These are phyloP conservation scores for Cryptosporidium muris DNA, from an alignment of 169 alveolate genomes.

Conservation along the genomic window DNA sequence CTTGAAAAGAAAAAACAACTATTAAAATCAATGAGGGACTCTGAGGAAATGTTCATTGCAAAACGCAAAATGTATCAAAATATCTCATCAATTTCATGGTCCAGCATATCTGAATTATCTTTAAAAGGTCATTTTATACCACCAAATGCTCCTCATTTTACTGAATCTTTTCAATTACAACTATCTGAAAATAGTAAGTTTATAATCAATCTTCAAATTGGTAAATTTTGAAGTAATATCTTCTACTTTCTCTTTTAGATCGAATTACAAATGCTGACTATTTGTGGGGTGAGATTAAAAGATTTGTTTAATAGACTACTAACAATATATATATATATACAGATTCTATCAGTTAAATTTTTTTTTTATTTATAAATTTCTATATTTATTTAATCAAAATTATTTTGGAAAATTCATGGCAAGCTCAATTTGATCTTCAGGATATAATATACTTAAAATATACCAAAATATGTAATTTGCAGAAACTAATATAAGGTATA, in stretches of 20 bases:
- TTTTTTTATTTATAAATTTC: not conserved
- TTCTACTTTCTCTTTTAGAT: not conserved
- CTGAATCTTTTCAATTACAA: conserved; percentile 50
- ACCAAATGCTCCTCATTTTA: conserved; percentile 31
- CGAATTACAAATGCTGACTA: conserved; percentile 47
- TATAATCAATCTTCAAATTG: not conserved
- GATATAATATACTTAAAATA: conserved; percentile 52
- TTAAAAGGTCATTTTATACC: conserved; percentile 66
- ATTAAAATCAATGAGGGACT: conserved; percentile 58
- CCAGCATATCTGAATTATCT: conserved; percentile 55
- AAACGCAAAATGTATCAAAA: conserved; percentile 61
- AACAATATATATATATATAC: not conserved
- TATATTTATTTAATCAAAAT: not conserved
- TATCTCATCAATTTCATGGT: conserved; percentile 62
- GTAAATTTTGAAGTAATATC: not conserved
- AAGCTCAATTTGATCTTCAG: conserved; percentile 45
- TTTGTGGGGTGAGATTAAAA: conserved; percentile 60
- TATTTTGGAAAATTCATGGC: conserved; percentile 38
- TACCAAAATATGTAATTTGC: conserved; percentile 62
- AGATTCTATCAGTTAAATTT: not conserved
- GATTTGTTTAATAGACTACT: not conserved
- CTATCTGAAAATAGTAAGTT: conserved; percentile 59
- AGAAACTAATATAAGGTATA: conserved; percentile 43
- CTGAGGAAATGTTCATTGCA: conserved; percentile 43
- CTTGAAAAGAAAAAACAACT: conserved; percentile 53